Conservation (phyloP, 768 basidiomycete species). For the Gelatoporia subvermispora region DNA sequence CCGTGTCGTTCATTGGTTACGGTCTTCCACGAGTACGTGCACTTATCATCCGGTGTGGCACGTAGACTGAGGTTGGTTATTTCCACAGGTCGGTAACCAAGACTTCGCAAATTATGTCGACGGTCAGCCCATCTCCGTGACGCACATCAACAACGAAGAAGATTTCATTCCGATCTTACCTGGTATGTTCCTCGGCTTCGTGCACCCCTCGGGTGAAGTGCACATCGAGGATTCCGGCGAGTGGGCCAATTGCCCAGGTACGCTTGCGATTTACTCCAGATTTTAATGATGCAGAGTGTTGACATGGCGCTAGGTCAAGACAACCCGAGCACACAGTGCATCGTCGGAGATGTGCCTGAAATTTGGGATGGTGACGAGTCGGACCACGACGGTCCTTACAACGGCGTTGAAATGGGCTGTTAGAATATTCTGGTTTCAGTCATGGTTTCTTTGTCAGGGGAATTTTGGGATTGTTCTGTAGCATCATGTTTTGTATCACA, state of each 20-base stretch:
- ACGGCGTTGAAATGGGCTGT: conserved; percentile 28
- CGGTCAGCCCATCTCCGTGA: conserved; percentile 34
- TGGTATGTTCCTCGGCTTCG: conserved; percentile 37
- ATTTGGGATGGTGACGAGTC: conserved; percentile 37
- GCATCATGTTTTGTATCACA: too few species aligned
- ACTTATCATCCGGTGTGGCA: not conserved
- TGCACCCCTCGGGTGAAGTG: conserved; percentile 37
- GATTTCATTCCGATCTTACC: conserved; percentile 34
- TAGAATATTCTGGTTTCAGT: too few species aligned
- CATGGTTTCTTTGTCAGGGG: too few species aligned
- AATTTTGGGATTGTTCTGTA: too few species aligned
- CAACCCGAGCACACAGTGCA: conserved; percentile 48
- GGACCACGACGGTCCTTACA: conserved; percentile 48
- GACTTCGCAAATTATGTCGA: conserved; percentile 57
- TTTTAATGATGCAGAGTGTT: not conserved
- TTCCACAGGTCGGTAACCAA: conserved; percentile 47
- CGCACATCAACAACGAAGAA: conserved; percentile 50
- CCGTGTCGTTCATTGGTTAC: conserved; percentile 23
- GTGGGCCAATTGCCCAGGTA: conserved; percentile 49
- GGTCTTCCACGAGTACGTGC: conserved; percentile 27
- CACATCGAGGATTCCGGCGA: conserved; percentile 35
- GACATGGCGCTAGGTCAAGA: conserved; percentile 45
- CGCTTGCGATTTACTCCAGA: not conserved
- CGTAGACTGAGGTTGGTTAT: not conserved
- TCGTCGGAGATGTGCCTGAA: conserved; percentile 46